These are phyloP conservation scores for Aspergillus felis DNA, from an alignment of 2,329 filamentous ascomycete genomes.

Conservation along the genomic window DNA sequence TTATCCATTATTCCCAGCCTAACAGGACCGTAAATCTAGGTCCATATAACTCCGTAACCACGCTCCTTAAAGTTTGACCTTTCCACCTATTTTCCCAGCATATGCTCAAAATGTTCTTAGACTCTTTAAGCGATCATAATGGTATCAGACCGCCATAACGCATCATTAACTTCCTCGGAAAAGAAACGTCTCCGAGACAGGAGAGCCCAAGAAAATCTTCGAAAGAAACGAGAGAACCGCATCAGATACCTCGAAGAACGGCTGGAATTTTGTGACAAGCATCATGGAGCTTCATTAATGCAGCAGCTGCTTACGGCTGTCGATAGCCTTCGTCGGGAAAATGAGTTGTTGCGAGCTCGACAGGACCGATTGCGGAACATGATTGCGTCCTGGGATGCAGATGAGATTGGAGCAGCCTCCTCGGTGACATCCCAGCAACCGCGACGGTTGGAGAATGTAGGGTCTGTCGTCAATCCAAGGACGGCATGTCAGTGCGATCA, in stretches of 20 bases:
- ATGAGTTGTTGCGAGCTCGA: background rate
- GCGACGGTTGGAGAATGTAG: background rate
- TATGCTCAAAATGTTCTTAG: background rate
- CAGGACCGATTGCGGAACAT: background rate
- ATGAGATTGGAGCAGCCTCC: background rate
- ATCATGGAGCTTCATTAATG: background rate
- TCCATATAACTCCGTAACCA: background rate
- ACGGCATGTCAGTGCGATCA: background rate
- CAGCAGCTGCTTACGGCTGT: background rate
- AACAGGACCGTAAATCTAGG: no score
- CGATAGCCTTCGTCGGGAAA: background rate
- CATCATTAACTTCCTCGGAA: slow-evolving; percentile 1
- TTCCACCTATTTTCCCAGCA: background rate
- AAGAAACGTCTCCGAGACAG: slow-evolving; percentile 9
- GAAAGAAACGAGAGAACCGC: slow-evolving; percentile 2
- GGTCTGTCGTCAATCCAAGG: background rate
- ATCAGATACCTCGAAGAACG: slow-evolving; percentile 3
- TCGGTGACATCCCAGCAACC: background rate
- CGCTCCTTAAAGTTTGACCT: background rate
- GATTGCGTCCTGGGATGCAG: background rate
- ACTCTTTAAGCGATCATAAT: background rate
- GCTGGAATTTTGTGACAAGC: slow-evolving; percentile 1
- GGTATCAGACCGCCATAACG: background rate
- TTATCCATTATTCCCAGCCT: no score
- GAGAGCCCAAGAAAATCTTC: slow-evolving; percentile 6